A percentile compares a stretch with the other conserved stretches of the same genome.
phyloP scores from a whole-genome alignment of 23 red algal genomes.

The Gracilaria caudata region DNA sequence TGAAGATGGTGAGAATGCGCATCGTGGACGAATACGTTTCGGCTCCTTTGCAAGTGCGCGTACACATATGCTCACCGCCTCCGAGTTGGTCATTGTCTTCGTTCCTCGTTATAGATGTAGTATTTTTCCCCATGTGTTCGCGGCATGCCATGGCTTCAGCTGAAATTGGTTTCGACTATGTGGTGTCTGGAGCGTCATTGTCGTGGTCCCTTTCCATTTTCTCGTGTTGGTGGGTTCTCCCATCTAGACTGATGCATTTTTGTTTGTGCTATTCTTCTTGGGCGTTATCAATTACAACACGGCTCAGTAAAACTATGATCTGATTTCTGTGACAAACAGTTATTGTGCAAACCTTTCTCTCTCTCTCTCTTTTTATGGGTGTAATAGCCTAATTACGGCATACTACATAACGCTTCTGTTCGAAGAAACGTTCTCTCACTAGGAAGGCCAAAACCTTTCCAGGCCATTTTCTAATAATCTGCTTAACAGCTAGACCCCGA shows the following conservation, averaged over 20 bases:
- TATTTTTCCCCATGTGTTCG: slow-evolving; percentile 17
- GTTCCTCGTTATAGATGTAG: slow-evolving; percentile 45
- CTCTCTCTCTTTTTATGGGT: too few species aligned
- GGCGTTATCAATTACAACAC: slow-evolving; percentile 19
- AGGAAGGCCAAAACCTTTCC: too few species aligned
- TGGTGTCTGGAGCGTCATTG: neutral
- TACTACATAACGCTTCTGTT: too few species aligned
- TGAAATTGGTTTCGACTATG: neutral
- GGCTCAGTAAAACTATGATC: slow-evolving; percentile 26
- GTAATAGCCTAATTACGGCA: too few species aligned
- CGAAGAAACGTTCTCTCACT: too few species aligned
- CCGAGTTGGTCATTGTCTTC: slow-evolving; percentile 48
- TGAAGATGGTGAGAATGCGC: slow-evolving; percentile 42
- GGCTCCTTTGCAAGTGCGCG: slow-evolving; percentile 37
- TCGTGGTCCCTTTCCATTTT: slow-evolving; percentile 23
- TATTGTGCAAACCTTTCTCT: too few species aligned
- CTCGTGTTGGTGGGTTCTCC: slow-evolving; percentile 34
- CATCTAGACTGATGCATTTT: slow-evolving; percentile 33
- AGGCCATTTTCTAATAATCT: too few species aligned
- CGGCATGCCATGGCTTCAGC: neutral
- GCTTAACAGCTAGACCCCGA: too few species aligned
- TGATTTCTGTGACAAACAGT: slow-evolving; percentile 4
- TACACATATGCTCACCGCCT: slow-evolving; percentile 39
- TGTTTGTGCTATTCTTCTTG: slow-evolving; percentile 34
- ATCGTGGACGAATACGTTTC: slow-evolving; percentile 45